Conservation (phyloP, 2,329 filamentous ascomycete genomes). For the Ophiostoma sp. region DNA sequence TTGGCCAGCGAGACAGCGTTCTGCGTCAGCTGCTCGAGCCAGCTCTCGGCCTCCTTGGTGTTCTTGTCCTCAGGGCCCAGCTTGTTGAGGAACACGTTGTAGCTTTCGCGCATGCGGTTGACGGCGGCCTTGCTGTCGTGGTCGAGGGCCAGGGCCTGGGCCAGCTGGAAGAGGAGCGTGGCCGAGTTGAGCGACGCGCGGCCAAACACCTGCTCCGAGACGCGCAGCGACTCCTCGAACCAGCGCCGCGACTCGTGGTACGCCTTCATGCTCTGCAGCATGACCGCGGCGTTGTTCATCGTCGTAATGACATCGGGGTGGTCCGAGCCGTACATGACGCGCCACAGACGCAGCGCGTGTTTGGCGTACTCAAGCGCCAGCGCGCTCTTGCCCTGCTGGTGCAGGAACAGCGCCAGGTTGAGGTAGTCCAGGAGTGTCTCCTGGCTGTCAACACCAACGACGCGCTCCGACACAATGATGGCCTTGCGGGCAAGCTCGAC, state of each 20-base stretch:
- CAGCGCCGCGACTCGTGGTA: constrained; percentile 93
- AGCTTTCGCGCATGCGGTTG: constrained; percentile 90
- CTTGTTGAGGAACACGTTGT: constrained; percentile 87
- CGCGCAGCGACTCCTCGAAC: constrained; percentile 89
- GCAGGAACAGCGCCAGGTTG: constrained; percentile 91
- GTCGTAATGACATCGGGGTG: constrained; percentile 98
- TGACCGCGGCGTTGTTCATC: constrained; percentile 97
- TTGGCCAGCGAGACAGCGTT: constrained; percentile 94
- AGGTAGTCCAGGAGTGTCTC: constrained; percentile 95
- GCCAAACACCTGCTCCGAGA: constrained; percentile 89
- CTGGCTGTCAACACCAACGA: constrained; percentile 86
- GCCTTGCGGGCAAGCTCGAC: constrained; percentile 95
- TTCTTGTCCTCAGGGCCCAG: constrained; percentile 92
- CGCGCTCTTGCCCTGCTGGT: constrained; percentile 87
- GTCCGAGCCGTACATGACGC: constrained; percentile 88
- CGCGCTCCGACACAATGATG: constrained; percentile 92
- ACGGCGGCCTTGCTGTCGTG: constrained; percentile 91
- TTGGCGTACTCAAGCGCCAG: constrained; percentile 84
- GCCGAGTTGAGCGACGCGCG: constrained; percentile 89
- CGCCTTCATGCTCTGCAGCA: constrained; percentile 93
- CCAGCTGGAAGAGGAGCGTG: constrained; percentile 93
- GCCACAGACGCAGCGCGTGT: constrained; percentile 94
- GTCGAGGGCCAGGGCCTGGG: constrained; percentile 92
- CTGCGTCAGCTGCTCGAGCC: constrained; percentile 93
- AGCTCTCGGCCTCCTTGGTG: constrained; percentile 95